Conservation (phyloP, 441 rosid species). For the Jatropha podagrica region DNA sequence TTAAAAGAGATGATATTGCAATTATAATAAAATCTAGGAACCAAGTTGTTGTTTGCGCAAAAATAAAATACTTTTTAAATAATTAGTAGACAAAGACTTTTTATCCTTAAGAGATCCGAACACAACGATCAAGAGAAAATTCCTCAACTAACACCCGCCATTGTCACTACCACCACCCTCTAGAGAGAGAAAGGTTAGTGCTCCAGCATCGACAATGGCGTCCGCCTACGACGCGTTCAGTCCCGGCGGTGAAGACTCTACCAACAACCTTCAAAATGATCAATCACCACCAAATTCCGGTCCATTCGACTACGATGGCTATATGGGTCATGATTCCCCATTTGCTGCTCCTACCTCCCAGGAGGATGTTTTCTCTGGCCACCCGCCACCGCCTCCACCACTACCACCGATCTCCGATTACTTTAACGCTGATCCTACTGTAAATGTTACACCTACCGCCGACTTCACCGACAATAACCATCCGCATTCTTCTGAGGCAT, state of each 20-base stretch:
- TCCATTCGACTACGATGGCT: conserved; percentile 32
- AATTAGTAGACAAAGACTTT: neutral
- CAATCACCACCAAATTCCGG: conserved; percentile 24
- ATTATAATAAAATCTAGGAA: too few species aligned
- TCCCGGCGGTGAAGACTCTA: conserved; percentile 31
- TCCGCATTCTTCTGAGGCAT: conserved; percentile 44
- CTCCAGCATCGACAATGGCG: conserved; percentile 34
- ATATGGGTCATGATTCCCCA: conserved; percentile 29
- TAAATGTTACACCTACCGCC: conserved; percentile 19
- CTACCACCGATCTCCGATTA: conserved; percentile 24
- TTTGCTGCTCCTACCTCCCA: conserved; percentile 24
- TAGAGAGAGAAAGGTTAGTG: neutral
- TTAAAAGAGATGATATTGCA: too few species aligned
- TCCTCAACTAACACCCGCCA: conserved; percentile 18
- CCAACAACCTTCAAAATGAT: conserved; percentile 21
- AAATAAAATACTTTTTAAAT: neutral
- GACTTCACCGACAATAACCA: conserved; percentile 12
- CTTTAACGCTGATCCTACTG: conserved; percentile 20
- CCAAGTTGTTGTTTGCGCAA: too few species aligned
- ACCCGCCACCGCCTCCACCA: conserved; percentile 21
- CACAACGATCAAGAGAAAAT: conserved; percentile 19
- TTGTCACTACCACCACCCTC: neutral
- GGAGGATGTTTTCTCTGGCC: conserved; percentile 28
- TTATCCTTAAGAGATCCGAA: conserved; percentile 33
- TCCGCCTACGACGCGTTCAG: conserved; percentile 39